Evolutionary conservation across 2,329 filamentous ascomycete genomes (phyloP), one percentile per base, ranked within the genome.

Genomic region (Aureobasidium sp.): DNA sequence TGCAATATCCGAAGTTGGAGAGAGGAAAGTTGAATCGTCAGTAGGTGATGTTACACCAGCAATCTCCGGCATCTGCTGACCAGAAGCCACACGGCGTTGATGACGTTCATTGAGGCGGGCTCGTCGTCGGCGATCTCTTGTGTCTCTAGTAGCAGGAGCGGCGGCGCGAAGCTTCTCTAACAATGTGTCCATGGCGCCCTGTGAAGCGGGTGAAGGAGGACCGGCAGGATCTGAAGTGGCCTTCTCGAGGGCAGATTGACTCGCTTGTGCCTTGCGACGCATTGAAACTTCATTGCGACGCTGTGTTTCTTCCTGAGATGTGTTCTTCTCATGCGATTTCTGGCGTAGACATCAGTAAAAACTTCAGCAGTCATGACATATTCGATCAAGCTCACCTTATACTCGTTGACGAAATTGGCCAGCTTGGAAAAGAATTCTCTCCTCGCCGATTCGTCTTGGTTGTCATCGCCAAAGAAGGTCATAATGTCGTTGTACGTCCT

Each of bases 391-490:
- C 81, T 68, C 71, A 85, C 83, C 79, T 93, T 96, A 90, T 94
- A 99, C 74, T 97, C 94, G 35, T 81, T 78, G 68, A 99, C 84
- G 78, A 99, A 99, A 60, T 85, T 81, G 22, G 93, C 91, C 69
- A 99, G 82, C 79, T 97, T 97, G 66, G 87, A 80, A 72, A 99
- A 99, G 82, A 99, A 99, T 68, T 97, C 92, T 65, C 94, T 84
- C 62, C 92, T 83, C n/a, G 92, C 89, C 70, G 91, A 95, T 59
- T 97, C 94, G 72, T 99, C 94, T 14, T 83, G 81, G 42, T 89
- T 86, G 71, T 99, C 94, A 78, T 99, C 94, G 66, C 94, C 94
- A 72, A 97, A 97, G 76, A 96, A 96, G 6, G 87, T 83, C 87
- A 97, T 91, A 68, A 97, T 97, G 72, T 97, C 91, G 70, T 96